Base-by-base conservation (phyloP, 305 asterid genomes). In the Solanum hybrid region DNA sequence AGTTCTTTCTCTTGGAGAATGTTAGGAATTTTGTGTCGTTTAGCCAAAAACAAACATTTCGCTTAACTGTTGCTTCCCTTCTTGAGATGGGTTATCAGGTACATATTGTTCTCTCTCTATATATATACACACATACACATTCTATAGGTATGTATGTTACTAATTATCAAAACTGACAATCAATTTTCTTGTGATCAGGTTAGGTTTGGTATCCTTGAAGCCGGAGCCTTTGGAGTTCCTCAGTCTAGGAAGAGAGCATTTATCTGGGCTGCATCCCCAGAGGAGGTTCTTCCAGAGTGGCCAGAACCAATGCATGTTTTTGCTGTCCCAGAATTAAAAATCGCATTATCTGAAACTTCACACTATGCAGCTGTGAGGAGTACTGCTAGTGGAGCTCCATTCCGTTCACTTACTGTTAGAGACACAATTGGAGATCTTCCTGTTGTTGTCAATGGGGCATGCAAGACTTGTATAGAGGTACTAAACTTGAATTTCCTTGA, bases 261-360 rank as follows among this genome's bases (percentile, higher is more conserved):
- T 92, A 97, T 97, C 91, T 97, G 99, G 99, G 99, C 98, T 18
- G 98, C 99, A 31, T 93, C 99, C 88, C 99, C 99, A 22, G 96
- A 96, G 78, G 98, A 95, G 93, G 64, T 92, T 89, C 99, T 97
- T 90, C 99, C 99, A 1, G 99, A 97, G 34, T 97, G 99, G 99
- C 99, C 99, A 5, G 99, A 97, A 93, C 99, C 99, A 87, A 95
- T 97, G 98, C 98, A 97, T 90, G 99, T 97, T 57, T 97, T 97
- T 94, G 91, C 96, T 36, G 97, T 94, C 80, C 98, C 99, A 26
- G 96, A 97, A 85, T 84, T 97, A 90, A 97, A 92, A 92, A 94
- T 97, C 61, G 69, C 97, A 78, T 78, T 97, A 92, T 93, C 97
- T 8, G 93, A 89, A 89, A 94, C 93, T 86, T 40, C 89, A 86